Evolutionary conservation across 1,284 basidiomycete genomes (phyloP).

Genomic region (Naganishia albida): DNA sequence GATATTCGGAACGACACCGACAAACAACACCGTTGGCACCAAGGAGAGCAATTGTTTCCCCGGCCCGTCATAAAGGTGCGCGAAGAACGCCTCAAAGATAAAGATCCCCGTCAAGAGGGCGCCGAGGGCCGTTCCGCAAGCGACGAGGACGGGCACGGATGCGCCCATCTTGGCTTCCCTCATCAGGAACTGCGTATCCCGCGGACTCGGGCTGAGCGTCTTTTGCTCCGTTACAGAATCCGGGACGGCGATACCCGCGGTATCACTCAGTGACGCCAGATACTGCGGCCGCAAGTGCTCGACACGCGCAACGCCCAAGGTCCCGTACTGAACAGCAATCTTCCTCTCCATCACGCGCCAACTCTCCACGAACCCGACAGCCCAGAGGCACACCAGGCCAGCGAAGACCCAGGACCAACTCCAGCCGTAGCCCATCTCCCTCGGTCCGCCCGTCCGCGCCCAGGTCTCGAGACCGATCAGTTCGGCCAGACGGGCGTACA

Average conservation of each 20-base stretch:
- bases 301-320: conserved; percentile 66
- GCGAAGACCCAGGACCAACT: conserved; percentile 62
- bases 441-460: conserved; percentile 27
- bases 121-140: conserved; percentile 72
- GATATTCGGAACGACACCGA: conserved; percentile 77
- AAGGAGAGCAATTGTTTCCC: conserved; percentile 75
- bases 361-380: conserved; percentile 79
- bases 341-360: conserved; percentile 83
- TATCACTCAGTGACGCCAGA: conserved; percentile 38
- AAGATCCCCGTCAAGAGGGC: conserved; percentile 76
- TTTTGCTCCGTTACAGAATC: conserved; percentile 19
- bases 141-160: conserved; percentile 73
- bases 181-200: conserved; percentile 59
- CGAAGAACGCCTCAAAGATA: conserved; percentile 82
- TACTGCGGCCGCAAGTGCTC: conserved; percentile 74
- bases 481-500: conserved; percentile 27
- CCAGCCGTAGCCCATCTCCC: conserved; percentile 27
- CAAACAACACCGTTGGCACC: conserved; percentile 80
- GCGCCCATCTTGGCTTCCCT: conserved; percentile 73
- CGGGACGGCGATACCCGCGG: conserved; percentile 25
- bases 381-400: conserved; percentile 72
- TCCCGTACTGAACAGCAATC: conserved; percentile 76
- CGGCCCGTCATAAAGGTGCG: conserved; percentile 80
- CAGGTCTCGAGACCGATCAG: conserved; percentile 30
- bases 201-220: conserved; percentile 49